Evolutionary conservation across 306 rosid genomes (phyloP), one percentile per base, ranked within the genome.

Genomic region (Pyrus communis): DNA sequence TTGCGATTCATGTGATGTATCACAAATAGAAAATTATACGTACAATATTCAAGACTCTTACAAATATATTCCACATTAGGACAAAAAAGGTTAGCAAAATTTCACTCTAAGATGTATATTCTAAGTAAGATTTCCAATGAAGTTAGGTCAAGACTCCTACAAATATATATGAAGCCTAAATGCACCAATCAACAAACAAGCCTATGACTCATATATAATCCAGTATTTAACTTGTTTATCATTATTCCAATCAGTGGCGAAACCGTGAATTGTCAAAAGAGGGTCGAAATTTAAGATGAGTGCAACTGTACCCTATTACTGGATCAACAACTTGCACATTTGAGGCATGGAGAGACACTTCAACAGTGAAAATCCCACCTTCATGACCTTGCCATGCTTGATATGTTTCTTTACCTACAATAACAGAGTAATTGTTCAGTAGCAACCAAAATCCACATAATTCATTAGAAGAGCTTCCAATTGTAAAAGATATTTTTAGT

Each of bases 341-440:
- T 27, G 97, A 95, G 70, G 78, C 97, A 83, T 92, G 98, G 40
- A 95, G 70, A 15, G 98, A 93, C 61, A 91, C 97, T 90, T 94
- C 98, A 27, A 94, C 96, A 0, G 93, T 71, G 81, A 94, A 94
- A 67, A 94, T 94, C 33, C 98, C 97, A 57, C 98, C 98, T 83
- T 94, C 96, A 70, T 92, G 96, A 21, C 97, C 97, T 79, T 90
- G 97, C 55, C 97, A 86, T 92, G 97, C 81, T 92, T 92, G 52
- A 94, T 92, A 78, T 94, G 98, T 81, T 94, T 94, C 86, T 94
- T 92, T 46, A 92, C 92, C 96, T 94, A 67, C 23, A 80, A 55
- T 52, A 28, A 25, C 62, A 18, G 11, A 63, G 31, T 69, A 73
- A 49, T 18, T 52, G 72, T 28, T 67, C 22, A 23, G 31, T 42